Conservation (phyloP, 169 alveolate species). For the Eimeria necatrix region DNA sequence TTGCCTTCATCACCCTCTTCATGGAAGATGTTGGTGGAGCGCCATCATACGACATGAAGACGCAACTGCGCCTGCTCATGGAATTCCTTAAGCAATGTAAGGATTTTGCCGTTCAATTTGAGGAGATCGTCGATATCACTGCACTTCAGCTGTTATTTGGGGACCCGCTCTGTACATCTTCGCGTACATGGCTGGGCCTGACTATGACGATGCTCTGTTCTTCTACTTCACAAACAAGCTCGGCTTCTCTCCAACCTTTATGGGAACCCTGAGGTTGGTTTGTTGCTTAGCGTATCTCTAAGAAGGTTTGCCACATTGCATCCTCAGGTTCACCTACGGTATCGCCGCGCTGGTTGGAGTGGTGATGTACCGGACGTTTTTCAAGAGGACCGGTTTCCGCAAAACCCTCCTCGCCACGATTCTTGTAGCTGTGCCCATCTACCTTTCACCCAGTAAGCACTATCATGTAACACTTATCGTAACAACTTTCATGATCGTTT, state of each 20-base stretch:
- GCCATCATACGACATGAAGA: conserved; percentile 83
- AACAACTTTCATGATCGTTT: conserved; percentile 4
- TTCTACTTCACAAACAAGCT: conserved; percentile 95
- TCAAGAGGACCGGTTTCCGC: conserved; percentile 92
- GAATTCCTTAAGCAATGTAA: conserved; percentile 90
- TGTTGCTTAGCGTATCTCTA: background rate
- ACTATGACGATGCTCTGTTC: conserved; percentile 96
- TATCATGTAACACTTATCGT: background rate
- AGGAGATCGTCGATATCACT: background rate
- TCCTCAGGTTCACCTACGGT: conserved; percentile 91
- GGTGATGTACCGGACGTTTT: conserved; percentile 90
- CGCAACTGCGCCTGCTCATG: conserved; percentile 89
- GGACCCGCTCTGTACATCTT: conserved; percentile 95
- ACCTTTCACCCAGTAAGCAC: conserved; percentile 80
- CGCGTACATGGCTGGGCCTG: conserved; percentile 92
- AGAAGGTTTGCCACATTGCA: background rate
- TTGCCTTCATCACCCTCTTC: conserved; percentile 90
- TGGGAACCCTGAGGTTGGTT: conserved; percentile 94
- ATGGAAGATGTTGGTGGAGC: conserved; percentile 88
- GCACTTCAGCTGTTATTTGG: conserved; percentile 85
- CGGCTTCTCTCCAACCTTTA: conserved; percentile 95
- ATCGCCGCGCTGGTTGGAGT: conserved; percentile 95
- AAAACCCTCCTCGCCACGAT: conserved; percentile 93
- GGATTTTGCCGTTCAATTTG: background rate
- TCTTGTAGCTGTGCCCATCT: conserved; percentile 90